Evolutionary conservation across 2,329 filamentous ascomycete genomes (phyloP).

Genomic region (Talaromyces funiculosus): DNA sequence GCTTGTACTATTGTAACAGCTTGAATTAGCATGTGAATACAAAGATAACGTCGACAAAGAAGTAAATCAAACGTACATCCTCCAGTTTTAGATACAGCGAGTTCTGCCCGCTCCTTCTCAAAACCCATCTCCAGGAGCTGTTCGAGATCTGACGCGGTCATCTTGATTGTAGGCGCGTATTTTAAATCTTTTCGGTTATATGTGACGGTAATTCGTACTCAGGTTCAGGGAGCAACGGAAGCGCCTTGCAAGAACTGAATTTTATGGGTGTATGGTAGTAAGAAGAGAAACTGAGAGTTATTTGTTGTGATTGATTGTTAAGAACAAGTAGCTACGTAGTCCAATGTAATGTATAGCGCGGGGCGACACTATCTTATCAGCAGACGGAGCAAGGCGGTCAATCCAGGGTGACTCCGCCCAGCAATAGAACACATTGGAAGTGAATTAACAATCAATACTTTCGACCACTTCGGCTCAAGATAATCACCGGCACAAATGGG

Average conservation of each 20-base stretch:
- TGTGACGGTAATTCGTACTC: not conserved
- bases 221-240: not conserved
- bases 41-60: not conserved
- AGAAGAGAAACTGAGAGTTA: too few relatives aligned
- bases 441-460: too few relatives aligned
- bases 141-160: slow-evolving; percentile 51
- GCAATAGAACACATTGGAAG: not conserved
- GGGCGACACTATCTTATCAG: slow-evolving; percentile 1
- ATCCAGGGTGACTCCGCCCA: not conserved
- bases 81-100: slow-evolving; percentile 79
- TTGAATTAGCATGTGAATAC: not conserved
- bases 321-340: not conserved
- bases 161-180: slow-evolving; percentile 17
- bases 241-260: too few relatives aligned
- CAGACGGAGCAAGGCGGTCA: not conserved
- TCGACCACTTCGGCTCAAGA: not conserved
- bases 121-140: slow-evolving; percentile 68
- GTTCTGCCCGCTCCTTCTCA: slow-evolving; percentile 70
- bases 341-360: not conserved
- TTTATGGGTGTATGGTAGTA: too few relatives aligned
- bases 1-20: slow-evolving; percentile 59
- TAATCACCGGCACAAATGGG: not conserved
- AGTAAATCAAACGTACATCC: slow-evolving; percentile 68
- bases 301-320: not conserved
- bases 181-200: not conserved